A percentile compares a stretch with the other conserved stretches of the same genome.
Evolutionary conservation across 129 eudicot species (phyloP).

Genomic region (Solidago caesia): DNA sequence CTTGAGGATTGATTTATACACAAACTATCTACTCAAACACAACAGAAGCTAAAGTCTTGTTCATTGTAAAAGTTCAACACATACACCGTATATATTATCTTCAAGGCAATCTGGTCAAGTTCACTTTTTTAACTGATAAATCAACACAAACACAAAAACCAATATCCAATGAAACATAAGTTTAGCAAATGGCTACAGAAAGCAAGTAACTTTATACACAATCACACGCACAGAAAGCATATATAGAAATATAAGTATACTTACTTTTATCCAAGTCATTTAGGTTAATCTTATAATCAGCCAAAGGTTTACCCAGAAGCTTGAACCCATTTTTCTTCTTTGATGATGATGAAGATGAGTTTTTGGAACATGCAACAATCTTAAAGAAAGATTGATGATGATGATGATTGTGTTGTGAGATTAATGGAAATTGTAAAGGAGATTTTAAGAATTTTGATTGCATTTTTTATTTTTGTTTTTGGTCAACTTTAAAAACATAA

Average conservation of each 20-base stretch:
- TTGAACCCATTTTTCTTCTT: conserved; percentile 52
- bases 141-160: background rate
- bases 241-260: conserved; percentile 15
- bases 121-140: background rate
- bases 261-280: conserved; percentile 59
- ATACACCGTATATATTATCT: background rate
- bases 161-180: background rate
- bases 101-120: background rate
- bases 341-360: conserved; percentile 30
- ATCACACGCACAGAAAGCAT: background rate
- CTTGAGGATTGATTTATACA: background rate
- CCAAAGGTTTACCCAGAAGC: conserved; percentile 38
- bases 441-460: conserved; percentile 35
- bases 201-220: background rate
- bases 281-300: conserved; percentile 46
- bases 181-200: background rate
- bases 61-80: background rate
- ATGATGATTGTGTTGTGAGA: conserved; percentile 26
- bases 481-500: background rate
- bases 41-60: background rate
- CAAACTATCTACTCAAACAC: background rate
- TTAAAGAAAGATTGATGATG: conserved; percentile 21
- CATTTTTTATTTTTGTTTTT: conserved; percentile 24
- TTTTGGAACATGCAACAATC: conserved; percentile 42
- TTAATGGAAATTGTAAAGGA: conserved; percentile 31